These are phyloP conservation scores for Leccinum broughii DNA, from an alignment of 768 basidiomycete genomes.

Conservation along the genomic window DNA sequence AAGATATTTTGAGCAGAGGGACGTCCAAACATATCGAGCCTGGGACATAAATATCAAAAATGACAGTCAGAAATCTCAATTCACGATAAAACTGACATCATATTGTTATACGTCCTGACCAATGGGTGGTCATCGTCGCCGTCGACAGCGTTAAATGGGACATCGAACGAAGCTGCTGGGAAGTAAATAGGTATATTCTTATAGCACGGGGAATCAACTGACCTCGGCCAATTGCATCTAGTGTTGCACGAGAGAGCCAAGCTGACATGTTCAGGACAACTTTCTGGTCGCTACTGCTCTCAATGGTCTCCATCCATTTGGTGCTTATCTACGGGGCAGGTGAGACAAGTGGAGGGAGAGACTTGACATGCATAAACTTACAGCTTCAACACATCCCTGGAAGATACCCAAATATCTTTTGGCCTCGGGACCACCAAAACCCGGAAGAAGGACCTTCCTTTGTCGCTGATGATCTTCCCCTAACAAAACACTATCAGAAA, in stretches of 20 bases:
- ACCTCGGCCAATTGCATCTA: constrained; percentile 48
- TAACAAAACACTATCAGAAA: constrained; percentile 4
- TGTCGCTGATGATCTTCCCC: constrained; percentile 52
- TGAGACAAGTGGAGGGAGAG: no score
- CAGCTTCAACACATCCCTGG: no score
- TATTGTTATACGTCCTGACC: constrained; percentile 9
- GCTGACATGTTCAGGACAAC: background rate
- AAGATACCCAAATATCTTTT: constrained; percentile 53
- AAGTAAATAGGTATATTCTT: background rate
- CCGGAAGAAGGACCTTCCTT: constrained; percentile 54
- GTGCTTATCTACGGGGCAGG: no score
- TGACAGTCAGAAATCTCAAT: constrained; percentile 5
- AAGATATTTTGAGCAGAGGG: constrained; percentile 21
- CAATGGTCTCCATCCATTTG: no score
- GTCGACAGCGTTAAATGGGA: constrained; percentile 38
- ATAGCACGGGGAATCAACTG: background rate
- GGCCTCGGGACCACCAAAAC: constrained; percentile 50
- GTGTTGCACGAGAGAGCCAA: background rate
- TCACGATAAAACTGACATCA: constrained; percentile 9
- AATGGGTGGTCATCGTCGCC: constrained; percentile 13
- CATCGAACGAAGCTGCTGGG: constrained; percentile 41
- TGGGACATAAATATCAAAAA: background rate
- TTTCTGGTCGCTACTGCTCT: no score
- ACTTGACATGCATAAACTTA: no score
- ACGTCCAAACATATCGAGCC: constrained; percentile 17